Conservation (phyloP, 495 filamentous ascomycete species). For the Penicillium ucsense region DNA sequence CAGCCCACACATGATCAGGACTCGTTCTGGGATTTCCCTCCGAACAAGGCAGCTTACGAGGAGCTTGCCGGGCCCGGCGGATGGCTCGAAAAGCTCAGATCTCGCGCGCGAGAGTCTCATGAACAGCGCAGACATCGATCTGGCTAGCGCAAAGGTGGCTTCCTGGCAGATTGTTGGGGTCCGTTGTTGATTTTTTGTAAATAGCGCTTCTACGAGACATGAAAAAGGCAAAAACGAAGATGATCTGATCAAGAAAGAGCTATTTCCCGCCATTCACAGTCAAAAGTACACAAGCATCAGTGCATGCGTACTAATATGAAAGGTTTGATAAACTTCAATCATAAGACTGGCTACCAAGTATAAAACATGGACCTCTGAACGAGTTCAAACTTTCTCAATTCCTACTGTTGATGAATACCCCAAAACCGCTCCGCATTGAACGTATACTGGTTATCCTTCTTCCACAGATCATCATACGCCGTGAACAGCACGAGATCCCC, state of each 20-base stretch:
- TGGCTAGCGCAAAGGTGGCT: too few species aligned
- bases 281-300: too few species aligned
- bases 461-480: slow-evolving; percentile 72
- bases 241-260: too few species aligned
- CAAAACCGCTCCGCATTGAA: slow-evolving; percentile 66
- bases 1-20: background rate
- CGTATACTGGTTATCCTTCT: slow-evolving; percentile 51
- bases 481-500: slow-evolving; percentile 58
- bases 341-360: too few species aligned
- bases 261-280: too few species aligned
- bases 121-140: background rate
- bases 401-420: slow-evolving; percentile 40
- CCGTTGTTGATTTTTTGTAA: too few species aligned
- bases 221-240: too few species aligned
- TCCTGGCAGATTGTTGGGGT: too few species aligned
- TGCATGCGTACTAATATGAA: too few species aligned
- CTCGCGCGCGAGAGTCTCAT: background rate
- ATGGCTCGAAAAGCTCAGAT: slow-evolving; percentile 18
- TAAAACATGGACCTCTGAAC: too few species aligned
- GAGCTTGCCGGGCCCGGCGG: slow-evolving; percentile 22
- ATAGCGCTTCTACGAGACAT: too few species aligned
- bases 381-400: background rate
- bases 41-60: slow-evolving; percentile 23
- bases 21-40: slow-evolving; percentile 33
- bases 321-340: too few species aligned